Base-by-base conservation (phyloP, 2,329 filamentous ascomycete genomes). In the Apiospora kogelbergensis region DNA sequence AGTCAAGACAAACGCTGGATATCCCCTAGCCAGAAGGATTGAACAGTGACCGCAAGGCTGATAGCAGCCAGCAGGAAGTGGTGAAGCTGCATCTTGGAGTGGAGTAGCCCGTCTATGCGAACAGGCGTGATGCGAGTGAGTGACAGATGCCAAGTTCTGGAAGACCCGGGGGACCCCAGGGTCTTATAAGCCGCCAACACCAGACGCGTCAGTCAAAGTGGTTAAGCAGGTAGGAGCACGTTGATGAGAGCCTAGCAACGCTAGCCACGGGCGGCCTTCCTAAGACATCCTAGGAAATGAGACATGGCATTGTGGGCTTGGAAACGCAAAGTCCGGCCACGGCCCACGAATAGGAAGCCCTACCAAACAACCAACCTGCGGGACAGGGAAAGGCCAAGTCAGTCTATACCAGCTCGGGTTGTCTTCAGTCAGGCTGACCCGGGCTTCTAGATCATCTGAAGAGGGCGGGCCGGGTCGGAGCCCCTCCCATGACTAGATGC, bases 11-110 rank as follows among this genome's bases (percentile, higher is more conserved):
- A 53, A 77, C 76, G 76, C 60, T 70, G 44, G 17, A 79, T 70
- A 66, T 78, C 73, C 60, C 71, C 73, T 40, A 79, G 74, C 78
- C 78, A 79, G 72, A 75, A 78, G 69, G 76, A 76, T 63, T 78
- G 74, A 20, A 76, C 72, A 69, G 74, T 73, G n/a, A 75, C 70
- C 66, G 74, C 72, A 13, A 78, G 74, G 73, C 76, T 73, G 65
- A 75, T 63, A 30, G 75, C 71, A 72, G 76, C 75, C 72, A 75
- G 68, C 68, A 79, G 65, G 67, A 79, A 71, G 22, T 74, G 73
- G 37, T 74, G 74, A 64, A 78, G 74, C 69, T 74, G 74, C 77
- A 79, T 79, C 24, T 71, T 76, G 72, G 57, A 53, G 46, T 22
- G 30, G 33, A 37, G 53, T 9, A 37, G 53, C 30, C 22, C 30